A percentile compares a stretch with the other conserved stretches of the same genome.
Conservation (phyloP, 164 flowering plant species). For the Malania oleifera region DNA sequence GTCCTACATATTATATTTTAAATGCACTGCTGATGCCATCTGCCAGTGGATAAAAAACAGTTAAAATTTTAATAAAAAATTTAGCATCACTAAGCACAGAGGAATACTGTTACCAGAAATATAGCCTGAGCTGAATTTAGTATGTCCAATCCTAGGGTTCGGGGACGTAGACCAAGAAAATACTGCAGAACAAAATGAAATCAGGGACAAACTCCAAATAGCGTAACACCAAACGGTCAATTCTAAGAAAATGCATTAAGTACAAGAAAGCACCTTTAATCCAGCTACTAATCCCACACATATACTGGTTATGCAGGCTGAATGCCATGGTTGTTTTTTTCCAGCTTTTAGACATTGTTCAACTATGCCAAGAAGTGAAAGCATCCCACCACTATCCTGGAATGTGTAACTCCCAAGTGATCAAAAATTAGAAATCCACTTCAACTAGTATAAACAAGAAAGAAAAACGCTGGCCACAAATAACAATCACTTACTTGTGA, state of each 20-base stretch:
- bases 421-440: conserved; percentile 2
- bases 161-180: conserved; percentile 65
- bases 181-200: conserved; percentile 37
- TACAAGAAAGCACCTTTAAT: conserved; percentile 55
- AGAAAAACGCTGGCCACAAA: not conserved
- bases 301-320: conserved; percentile 66
- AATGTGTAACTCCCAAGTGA: conserved; percentile 9
- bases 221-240: not conserved
- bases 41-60: too few species aligned
- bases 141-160: conserved; percentile 57
- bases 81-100: not conserved
- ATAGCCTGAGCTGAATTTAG: conserved; percentile 57
- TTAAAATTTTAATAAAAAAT: too few species aligned
- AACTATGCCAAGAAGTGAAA: conserved; percentile 69
- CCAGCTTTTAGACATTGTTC: conserved; percentile 84
- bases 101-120: conserved; percentile 55
- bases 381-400: conserved; percentile 77
- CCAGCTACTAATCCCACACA: conserved; percentile 90
- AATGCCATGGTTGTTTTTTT: conserved; percentile 77
- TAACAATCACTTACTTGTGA: conserved; percentile 50
- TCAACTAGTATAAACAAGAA: conserved; percentile 1
- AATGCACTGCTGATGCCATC: too few species aligned
- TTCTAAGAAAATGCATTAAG: conserved; percentile 2
- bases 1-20: too few species aligned
- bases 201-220: conserved; percentile 1